These are phyloP conservation scores for Cyphellophora europaea DNA, from an alignment of 2,329 filamentous ascomycete genomes.

Conservation along the genomic window DNA sequence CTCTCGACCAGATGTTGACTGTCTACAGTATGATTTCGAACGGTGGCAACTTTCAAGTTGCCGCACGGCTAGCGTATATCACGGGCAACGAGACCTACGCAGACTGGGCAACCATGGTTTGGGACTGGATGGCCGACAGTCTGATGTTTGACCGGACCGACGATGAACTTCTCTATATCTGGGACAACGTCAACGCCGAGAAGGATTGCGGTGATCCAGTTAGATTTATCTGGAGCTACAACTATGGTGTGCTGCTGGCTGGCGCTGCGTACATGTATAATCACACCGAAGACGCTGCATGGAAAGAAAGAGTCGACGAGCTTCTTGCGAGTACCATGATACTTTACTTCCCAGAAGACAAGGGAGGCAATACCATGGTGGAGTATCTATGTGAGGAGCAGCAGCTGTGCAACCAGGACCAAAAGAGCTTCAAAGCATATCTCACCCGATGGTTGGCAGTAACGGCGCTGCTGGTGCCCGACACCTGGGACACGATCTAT, in stretches of 20 bases:
- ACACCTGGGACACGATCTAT: slow-evolving; percentile 40
- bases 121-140: slow-evolving; percentile 42
- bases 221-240: slow-evolving; percentile 48
- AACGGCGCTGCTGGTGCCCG: slow-evolving; percentile 49
- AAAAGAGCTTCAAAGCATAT: slow-evolving; percentile 57
- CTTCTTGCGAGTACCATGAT: slow-evolving; percentile 45
- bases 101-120: slow-evolving; percentile 58
- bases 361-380: slow-evolving; percentile 43
- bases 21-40: slow-evolving; percentile 41
- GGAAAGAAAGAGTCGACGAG: slow-evolving; percentile 40
- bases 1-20: too few relatives aligned
- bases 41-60: slow-evolving; percentile 47
- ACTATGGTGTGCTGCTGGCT: slow-evolving; percentile 44
- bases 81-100: slow-evolving; percentile 70
- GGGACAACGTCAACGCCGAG: slow-evolving; percentile 43
- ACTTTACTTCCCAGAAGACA: slow-evolving; percentile 42
- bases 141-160: slow-evolving; percentile 30
- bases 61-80: slow-evolving; percentile 63
- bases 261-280: slow-evolving; percentile 51
- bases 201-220: slow-evolving; percentile 36
- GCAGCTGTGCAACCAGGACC: slow-evolving; percentile 49
- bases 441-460: slow-evolving; percentile 51
- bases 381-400: slow-evolving; percentile 50
- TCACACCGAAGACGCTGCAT: slow-evolving; percentile 36
- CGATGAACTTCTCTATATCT: slow-evolving; percentile 39